Evolutionary conservation across 805 yeast species (phyloP), one percentile per base, ranked within the genome.

Genomic region (Metschnikowia chrysomelidarum): DNA sequence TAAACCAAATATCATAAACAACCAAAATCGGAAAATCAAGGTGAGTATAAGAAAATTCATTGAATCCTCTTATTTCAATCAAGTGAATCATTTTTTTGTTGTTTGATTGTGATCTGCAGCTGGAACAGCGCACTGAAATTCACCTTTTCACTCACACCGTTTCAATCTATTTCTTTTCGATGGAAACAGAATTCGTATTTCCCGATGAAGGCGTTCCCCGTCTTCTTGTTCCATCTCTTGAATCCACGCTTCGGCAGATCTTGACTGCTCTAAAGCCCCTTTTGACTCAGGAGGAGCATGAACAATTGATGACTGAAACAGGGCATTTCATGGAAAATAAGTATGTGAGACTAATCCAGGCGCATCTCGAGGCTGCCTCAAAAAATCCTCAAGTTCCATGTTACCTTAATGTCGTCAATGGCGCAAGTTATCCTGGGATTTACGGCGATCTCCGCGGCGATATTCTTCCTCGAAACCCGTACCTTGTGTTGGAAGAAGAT

Each of bases 401-500:
- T 44, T 83, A 83, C 56, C 57, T 83, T 34, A 80, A 79, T 47
- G 69, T 71, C 8, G 66, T 76, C 27, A 70, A 74, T 40, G 66
- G 65, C 29, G 71, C 64, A 22, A 52, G 61, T 7, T 71, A 78
- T 22, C 76, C 84, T 0, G 78, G 78, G 9, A 73, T 76, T 22
- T 78, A 78, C 48, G 82, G 82, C 12, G 82, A 77, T 36, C 61
- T 78, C 19, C 66, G 79, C 32, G 83, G 84, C 14, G 82, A 79
- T 44, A 75, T 80, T 1, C 61, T 84, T 27, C 94, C 94, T 4
- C 65, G 91, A 42, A 84, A 83, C 53, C 94, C 94, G 1, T 83
- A 81, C 50, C 68, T 84, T 45, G 74, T 84, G 8, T 57, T 84
- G 12, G 87, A 82, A 44, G 82, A 82, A 51, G 94, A 84, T 45